Conservation (phyloP, 139 green algal species). For the Pedinophyceae sp. region DNA sequence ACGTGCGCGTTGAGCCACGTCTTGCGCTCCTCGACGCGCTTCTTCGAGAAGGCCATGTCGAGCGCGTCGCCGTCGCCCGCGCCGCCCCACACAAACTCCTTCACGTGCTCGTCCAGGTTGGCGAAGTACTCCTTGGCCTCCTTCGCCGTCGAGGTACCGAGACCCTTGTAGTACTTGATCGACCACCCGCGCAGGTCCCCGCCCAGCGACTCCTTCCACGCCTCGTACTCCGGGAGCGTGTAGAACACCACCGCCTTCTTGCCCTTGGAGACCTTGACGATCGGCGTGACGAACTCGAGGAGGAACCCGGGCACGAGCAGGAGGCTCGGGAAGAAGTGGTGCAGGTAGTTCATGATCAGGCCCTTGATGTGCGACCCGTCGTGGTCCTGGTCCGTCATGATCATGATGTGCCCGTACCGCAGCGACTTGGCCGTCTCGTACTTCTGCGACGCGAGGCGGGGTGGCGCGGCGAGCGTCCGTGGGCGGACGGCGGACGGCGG, state of each 20-base stretch:
- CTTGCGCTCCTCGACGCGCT: constrained; percentile 95
- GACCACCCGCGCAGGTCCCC: constrained; percentile 50
- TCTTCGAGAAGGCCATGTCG: constrained; percentile 98
- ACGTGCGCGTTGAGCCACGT: constrained; percentile 67
- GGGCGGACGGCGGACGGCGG: too few species aligned
- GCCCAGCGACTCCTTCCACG: constrained; percentile 68
- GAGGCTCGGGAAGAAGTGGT: constrained; percentile 92
- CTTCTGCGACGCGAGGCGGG: constrained; percentile 25
- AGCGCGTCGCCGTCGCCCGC: constrained; percentile 61
- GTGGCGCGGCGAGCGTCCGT: too few species aligned
- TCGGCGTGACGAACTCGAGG: constrained; percentile 98
- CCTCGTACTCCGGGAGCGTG: constrained; percentile 97
- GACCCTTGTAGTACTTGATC: constrained; percentile 99
- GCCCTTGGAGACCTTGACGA: constrained; percentile 90
- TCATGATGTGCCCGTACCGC: constrained; percentile 98
- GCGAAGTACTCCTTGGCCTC: constrained; percentile 97
- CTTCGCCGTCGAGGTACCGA: constrained; percentile 80
- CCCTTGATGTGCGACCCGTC: constrained; percentile 99
- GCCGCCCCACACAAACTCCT: constrained; percentile 76
- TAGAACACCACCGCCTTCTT: constrained; percentile 73
- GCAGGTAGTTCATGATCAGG: constrained; percentile 99
- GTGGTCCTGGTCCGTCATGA: constrained; percentile 99
- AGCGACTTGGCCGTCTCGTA: constrained; percentile 83
- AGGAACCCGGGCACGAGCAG: constrained; percentile 87
- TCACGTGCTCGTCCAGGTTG: constrained; percentile 56